Evolutionary conservation across 2,329 filamentous ascomycete species (phyloP), one percentile per base, ranked within the genome.

Genomic region (Xylariaceae sp.): DNA sequence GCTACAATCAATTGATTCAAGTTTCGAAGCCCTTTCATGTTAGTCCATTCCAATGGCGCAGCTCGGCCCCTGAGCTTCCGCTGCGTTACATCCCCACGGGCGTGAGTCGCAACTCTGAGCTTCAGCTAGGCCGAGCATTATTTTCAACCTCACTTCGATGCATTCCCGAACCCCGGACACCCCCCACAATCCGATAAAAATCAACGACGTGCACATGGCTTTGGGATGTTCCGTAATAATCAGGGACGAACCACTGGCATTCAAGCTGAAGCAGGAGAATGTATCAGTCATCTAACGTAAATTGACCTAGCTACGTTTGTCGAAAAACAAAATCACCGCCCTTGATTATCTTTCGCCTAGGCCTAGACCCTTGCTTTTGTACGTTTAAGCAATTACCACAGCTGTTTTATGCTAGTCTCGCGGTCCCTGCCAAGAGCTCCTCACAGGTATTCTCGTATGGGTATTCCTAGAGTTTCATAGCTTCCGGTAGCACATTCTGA

Each of bases 1-100:
- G 29, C 44, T 19, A 12, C 43, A 43, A 52, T 10, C 32, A 36
- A 42, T 53, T 45, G n/a, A 43, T 39, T 49, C 53, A 46, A 52
- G 45, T 19, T 21, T 21, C 46, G 29, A 56, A 42, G 50, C 40
- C 19, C 13, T 22, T 26, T 22, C 34, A 48, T 55, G 34, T 49
- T 21, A 45, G 29, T 40, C 19, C 56, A 59, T 56, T 56, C 53
- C 53, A 56, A 46, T 42, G 39, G 43, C 37, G 37, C 29, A 36
- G n/a, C n/a, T 34, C 4, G 16, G 15, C 42, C 39, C 26, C n/a
- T 32, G 8, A 41, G 42, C 36, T 41, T 42, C 16, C 29, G 16
- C 12, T 34, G 43, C 43, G 16, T n/a, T n/a, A n/a, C n/a, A 32
- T 47, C 8, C 1, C 15, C 18, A 26, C n/a, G 18, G n/a, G 30